These are phyloP conservation scores for Aspergillus sp. DNA, from an alignment of 2,329 filamentous ascomycete species.

Conservation along the genomic window DNA sequence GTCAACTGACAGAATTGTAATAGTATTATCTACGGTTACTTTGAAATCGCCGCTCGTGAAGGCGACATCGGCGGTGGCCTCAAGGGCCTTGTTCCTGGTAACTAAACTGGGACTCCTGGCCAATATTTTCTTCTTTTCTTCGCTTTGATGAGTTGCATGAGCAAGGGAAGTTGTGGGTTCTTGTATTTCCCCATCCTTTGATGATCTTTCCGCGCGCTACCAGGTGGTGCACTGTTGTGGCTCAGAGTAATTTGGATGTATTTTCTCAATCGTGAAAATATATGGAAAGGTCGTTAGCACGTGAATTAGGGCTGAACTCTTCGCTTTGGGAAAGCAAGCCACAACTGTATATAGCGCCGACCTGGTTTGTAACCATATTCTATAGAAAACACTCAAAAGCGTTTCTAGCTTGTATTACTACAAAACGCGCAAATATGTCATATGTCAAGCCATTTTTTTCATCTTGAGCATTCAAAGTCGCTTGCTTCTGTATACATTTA, in stretches of 20 bases:
- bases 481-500: not conserved
- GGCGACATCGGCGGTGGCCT: conserved; percentile 79
- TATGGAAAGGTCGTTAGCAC: conserved; percentile 17
- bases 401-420: conserved; percentile 14
- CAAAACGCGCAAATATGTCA: not conserved
- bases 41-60: conserved; percentile 98
- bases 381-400: conserved; percentile 27
- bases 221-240: conserved; percentile 30
- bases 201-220: conserved; percentile 25
- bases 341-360: conserved; percentile 29
- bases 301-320: conserved; percentile 8
- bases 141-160: conserved; percentile 35
- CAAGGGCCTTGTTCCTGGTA: conserved; percentile 61
- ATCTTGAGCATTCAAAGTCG: not conserved
- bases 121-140: conserved; percentile 3
- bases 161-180: conserved; percentile 24
- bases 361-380: conserved; percentile 39
- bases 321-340: conserved; percentile 15
- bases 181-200: conserved; percentile 23
- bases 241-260: conserved; percentile 14
- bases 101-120: conserved; percentile 30
- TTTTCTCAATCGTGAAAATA: conserved; percentile 13
- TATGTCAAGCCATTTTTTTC: not conserved
- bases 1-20: conserved; percentile 27
- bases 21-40: conserved; percentile 99